Evolutionary conservation across 805 yeast genomes (phyloP).

Genomic region (Jamesozyma piceae): DNA sequence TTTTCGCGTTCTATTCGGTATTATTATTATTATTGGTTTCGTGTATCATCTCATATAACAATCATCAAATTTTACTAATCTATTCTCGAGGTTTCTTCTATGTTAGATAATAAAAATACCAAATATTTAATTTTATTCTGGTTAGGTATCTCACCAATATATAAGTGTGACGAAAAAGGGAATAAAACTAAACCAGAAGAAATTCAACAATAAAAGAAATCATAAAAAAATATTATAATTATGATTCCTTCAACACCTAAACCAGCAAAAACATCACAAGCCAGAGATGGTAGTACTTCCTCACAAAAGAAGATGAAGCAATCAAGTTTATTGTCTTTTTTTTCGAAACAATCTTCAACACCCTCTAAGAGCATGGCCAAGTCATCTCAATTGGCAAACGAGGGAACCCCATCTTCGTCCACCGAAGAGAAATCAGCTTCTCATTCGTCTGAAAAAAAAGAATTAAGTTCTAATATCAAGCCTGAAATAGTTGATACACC

Average conservation of each 20-base stretch:
- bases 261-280: slow-evolving; percentile 7
- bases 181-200: no score
- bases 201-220: no score
- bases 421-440: neutral
- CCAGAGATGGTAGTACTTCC: slow-evolving; percentile 13
- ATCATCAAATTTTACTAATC: no score
- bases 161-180: no score
- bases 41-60: no score
- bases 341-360: slow-evolving; percentile 21
- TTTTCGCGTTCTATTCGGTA: no score
- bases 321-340: slow-evolving; percentile 30
- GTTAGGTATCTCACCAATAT: no score
- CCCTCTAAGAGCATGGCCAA: slow-evolving; percentile 2
- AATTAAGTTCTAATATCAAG: neutral
- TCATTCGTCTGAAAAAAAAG: neutral
- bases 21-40: no score
- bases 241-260: slow-evolving; percentile 24
- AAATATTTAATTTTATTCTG: no score
- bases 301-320: slow-evolving; percentile 32
- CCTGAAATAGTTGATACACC: neutral
- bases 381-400: neutral
- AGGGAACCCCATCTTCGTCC: neutral
- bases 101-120: no score
- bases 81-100: no score
- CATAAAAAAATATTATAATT: no score